These are phyloP conservation scores for Nicotiana benthamiana DNA, from an alignment of 257 asterid genomes.

Conservation along the genomic window DNA sequence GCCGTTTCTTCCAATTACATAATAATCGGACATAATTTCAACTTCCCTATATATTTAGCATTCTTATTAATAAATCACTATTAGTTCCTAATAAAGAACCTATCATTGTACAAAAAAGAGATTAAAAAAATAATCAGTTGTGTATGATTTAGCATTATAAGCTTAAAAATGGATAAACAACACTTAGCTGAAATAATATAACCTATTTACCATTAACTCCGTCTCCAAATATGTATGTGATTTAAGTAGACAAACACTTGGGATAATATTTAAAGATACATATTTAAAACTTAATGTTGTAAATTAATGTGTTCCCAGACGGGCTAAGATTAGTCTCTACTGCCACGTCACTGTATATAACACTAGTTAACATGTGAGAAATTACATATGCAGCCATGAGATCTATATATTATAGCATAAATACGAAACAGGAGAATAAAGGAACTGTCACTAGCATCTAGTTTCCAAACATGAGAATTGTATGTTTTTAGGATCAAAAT, in stretches of 20 bases:
- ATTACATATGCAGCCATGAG: not conserved
- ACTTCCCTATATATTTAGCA: not conserved
- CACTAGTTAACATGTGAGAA: not conserved
- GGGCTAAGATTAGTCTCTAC: not conserved
- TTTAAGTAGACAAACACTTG: too few relatives aligned
- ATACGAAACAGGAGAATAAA: too few relatives aligned
- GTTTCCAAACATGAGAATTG: not conserved
- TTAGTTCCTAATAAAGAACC: not conserved
- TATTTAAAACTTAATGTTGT: not conserved
- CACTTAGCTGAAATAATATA: not conserved
- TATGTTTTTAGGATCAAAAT: not conserved
- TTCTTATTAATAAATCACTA: not conserved
- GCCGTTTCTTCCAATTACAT: conserved; percentile 1
- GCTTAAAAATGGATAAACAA: not conserved
- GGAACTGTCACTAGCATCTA: not conserved
- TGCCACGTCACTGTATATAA: not conserved
- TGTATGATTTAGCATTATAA: not conserved
- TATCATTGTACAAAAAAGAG: not conserved
- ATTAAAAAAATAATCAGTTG: not conserved
- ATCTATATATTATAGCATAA: not conserved
- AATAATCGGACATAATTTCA: not conserved
- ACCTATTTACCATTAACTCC: too few relatives aligned
- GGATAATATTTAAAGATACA: not conserved
- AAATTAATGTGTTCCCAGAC: not conserved
- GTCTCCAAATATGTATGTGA: too few relatives aligned